Evolutionary conservation across 371 early-diverging fungal genomes (phyloP).

Genomic region (Mucor sp.): DNA sequence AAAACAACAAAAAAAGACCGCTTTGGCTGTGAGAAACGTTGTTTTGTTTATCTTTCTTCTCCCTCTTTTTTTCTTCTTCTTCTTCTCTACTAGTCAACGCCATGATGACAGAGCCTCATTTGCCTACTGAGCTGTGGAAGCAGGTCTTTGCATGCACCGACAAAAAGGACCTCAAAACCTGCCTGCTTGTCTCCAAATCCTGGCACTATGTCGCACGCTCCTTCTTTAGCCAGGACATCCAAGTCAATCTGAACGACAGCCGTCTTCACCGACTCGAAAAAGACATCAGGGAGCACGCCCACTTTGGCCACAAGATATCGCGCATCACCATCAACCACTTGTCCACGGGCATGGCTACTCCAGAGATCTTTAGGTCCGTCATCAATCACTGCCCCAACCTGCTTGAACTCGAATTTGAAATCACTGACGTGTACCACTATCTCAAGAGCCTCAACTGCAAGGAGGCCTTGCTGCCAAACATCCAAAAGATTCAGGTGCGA

Average conservation of each 20-base stretch:
- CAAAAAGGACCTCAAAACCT: background rate
- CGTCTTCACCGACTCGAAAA: background rate
- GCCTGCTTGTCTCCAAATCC: slow-evolving; percentile 3
- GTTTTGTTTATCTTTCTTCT: background rate
- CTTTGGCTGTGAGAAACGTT: background rate
- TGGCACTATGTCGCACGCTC: background rate
- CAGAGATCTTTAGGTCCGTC: background rate
- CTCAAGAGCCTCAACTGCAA: background rate
- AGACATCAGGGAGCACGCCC: background rate
- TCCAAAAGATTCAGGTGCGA: slow-evolving; percentile 2
- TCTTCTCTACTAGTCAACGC: background rate
- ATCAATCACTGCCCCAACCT: slow-evolving; percentile 5
- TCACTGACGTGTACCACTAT: slow-evolving; percentile 4
- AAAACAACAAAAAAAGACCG: background rate
- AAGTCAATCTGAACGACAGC: background rate
- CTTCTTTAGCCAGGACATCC: background rate
- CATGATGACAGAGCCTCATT: background rate
- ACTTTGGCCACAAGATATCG: slow-evolving; percentile 1
- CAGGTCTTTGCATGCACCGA: background rate
- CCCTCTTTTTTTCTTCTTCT: background rate
- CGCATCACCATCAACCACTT: background rate
- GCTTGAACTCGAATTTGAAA: background rate
- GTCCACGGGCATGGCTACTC: background rate
- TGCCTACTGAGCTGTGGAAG: background rate
- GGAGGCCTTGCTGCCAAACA: background rate